phyloP scores from a whole-genome alignment of 2,329 filamentous ascomycete species.

The Alternaria infectoria region DNA sequence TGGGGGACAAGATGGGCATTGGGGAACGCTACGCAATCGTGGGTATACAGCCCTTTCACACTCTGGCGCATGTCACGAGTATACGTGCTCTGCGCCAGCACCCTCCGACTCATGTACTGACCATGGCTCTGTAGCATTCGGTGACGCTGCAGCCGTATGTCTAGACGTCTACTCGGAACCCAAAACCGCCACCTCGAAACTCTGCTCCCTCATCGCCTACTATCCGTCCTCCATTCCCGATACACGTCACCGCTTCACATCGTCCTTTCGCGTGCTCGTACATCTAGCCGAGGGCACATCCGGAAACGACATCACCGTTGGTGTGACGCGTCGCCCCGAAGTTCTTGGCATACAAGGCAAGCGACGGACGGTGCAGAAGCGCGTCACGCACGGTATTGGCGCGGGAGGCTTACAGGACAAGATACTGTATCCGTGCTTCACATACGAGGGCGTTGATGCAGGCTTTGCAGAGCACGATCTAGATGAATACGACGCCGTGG shows the following conservation, averaged over 20 bases:
- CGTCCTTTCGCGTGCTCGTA: conserved; percentile 58
- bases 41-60: conserved; percentile 52
- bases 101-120: conserved; percentile 9
- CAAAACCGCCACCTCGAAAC: conserved; percentile 55
- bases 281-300: conserved; percentile 58
- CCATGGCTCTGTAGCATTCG: conserved; percentile 58
- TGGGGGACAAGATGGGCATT: conserved; percentile 62
- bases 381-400: conserved; percentile 59
- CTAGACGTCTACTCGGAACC: conserved; percentile 65
- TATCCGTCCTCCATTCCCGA: conserved; percentile 66
- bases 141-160: conserved; percentile 65
- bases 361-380: conserved; percentile 55
- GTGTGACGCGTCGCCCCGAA: conserved; percentile 57
- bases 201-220: conserved; percentile 67
- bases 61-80: conserved; percentile 1
- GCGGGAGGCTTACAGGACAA: conserved; percentile 53
- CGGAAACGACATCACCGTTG: conserved; percentile 51
- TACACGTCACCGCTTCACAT: conserved; percentile 53
- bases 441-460: conserved; percentile 62
- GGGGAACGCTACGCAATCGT: conserved; percentile 69
- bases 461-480: conserved; percentile 76
- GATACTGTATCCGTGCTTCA: conserved; percentile 57
- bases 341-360: conserved; percentile 62
- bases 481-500: conserved; percentile 69
- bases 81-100: neutral